Conservation (phyloP, 495 filamentous ascomycete genomes). For the Lasiosphaeria hispida region DNA sequence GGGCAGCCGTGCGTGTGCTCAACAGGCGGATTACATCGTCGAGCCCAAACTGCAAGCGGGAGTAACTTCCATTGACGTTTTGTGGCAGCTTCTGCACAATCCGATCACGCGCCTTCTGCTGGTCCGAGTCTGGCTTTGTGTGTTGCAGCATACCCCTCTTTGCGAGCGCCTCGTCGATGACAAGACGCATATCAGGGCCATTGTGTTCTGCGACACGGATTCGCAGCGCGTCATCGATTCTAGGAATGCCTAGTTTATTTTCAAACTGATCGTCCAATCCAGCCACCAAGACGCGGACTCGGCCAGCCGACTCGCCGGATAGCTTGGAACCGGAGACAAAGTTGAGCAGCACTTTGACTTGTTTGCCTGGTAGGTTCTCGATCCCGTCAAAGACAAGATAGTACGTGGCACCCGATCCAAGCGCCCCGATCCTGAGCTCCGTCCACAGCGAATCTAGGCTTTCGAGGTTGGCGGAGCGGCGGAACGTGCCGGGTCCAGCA, state of each 20-base stretch:
- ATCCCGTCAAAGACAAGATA: slow-evolving; percentile 20
- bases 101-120: slow-evolving; percentile 7
- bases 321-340: background rate
- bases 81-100: too few relatives aligned
- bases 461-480: background rate
- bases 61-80: too few relatives aligned
- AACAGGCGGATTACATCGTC: slow-evolving; percentile 16
- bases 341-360: background rate
- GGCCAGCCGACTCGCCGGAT: background rate
- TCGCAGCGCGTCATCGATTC: too few relatives aligned
- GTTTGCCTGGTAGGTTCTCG: slow-evolving; percentile 9
- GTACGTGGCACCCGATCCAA: slow-evolving; percentile 4
- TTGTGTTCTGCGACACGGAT: background rate
- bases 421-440: slow-evolving; percentile 13
- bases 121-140: slow-evolving; percentile 10
- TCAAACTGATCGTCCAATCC: too few relatives aligned
- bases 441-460: slow-evolving; percentile 11
- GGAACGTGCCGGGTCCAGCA: background rate
- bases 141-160: slow-evolving; percentile 15
- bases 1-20: slow-evolving; percentile 10
- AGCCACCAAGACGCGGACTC: too few relatives aligned
- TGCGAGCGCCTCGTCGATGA: slow-evolving; percentile 15
- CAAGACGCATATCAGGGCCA: slow-evolving; percentile 15
- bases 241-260: too few relatives aligned
- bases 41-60: slow-evolving; percentile 11